phyloP scores from a whole-genome alignment of 1,284 basidiomycete genomes.

The Puccinia horiana region DNA sequence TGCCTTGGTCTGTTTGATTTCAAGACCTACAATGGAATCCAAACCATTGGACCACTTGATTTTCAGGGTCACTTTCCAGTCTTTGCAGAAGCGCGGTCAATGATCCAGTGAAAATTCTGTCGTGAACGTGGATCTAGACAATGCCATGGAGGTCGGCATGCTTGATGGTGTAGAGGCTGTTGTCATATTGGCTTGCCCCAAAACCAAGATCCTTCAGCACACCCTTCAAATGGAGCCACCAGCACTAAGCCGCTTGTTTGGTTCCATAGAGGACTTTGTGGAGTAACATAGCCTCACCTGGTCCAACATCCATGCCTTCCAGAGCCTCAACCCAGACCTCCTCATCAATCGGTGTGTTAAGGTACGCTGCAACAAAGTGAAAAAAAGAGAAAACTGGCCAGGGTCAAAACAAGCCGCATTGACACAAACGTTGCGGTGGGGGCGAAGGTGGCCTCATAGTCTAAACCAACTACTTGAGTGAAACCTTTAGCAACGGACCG shows the following conservation, averaged over 20 bases:
- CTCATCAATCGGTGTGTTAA: neutral
- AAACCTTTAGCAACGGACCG: slow-evolving; percentile 12
- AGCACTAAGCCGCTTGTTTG: neutral
- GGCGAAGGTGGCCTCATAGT: slow-evolving; percentile 1
- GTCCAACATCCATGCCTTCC: neutral
- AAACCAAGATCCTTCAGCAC: neutral
- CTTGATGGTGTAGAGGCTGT: neutral
- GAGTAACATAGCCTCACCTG: neutral
- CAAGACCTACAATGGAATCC: neutral
- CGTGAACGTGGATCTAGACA: neutral
- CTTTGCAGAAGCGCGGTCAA: neutral
- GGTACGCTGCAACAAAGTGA: slow-evolving; percentile 17
- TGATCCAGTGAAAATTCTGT: neutral
- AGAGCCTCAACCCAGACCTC: neutral
- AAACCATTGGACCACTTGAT: neutral
- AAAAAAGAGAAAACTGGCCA: neutral
- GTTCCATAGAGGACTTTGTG: slow-evolving; percentile 21
- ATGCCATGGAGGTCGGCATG: neutral
- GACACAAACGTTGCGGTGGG: slow-evolving; percentile 14
- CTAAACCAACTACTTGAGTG: slow-evolving; percentile 1
- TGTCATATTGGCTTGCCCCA: neutral
- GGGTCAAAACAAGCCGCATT: neutral
- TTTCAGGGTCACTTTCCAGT: neutral
- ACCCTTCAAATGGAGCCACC: neutral
- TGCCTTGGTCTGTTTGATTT: neutral